Conservation (phyloP, 768 basidiomycete genomes). For the Auricularia heimuer region DNA sequence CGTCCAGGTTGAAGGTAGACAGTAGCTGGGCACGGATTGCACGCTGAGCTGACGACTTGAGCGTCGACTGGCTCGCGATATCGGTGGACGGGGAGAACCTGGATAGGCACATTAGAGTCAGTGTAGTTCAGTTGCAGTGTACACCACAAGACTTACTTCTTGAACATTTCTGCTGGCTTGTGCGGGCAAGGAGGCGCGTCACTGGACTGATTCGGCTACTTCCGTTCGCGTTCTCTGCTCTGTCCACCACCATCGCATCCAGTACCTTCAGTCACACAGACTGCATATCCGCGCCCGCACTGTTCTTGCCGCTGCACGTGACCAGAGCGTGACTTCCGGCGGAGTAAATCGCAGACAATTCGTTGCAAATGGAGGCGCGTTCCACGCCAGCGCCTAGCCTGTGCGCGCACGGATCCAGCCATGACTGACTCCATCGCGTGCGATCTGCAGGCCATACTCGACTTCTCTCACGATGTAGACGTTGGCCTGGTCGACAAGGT, state of each 20-base stretch:
- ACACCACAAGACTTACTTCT: not conserved
- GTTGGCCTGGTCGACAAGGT: constrained; percentile 34
- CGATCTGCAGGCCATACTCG: constrained; percentile 26
- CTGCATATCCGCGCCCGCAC: too few relatives aligned
- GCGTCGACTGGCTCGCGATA: constrained; percentile 78
- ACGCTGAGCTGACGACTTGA: constrained; percentile 91
- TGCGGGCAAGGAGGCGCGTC: not conserved
- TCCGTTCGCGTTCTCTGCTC: not conserved
- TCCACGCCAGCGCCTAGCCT: not conserved
- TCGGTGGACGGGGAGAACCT: constrained; percentile 51
- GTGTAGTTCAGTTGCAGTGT: not conserved
- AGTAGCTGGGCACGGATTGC: constrained; percentile 72
- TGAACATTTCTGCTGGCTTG: not conserved
- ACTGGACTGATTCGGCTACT: not conserved
- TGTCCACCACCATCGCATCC: not conserved
- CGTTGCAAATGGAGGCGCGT: not conserved
- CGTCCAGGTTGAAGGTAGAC: constrained; percentile 73
- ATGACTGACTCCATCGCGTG: not conserved
- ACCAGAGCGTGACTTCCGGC: not conserved
- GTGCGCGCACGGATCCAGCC: not conserved
- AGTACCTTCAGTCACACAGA: not conserved
- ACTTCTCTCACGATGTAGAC: constrained; percentile 33
- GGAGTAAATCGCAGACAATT: not conserved
- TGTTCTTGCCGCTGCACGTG: not conserved
- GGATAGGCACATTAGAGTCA: not conserved